Conservation (phyloP, 805 yeast genomes). For the Debaryomyces castellii region DNA sequence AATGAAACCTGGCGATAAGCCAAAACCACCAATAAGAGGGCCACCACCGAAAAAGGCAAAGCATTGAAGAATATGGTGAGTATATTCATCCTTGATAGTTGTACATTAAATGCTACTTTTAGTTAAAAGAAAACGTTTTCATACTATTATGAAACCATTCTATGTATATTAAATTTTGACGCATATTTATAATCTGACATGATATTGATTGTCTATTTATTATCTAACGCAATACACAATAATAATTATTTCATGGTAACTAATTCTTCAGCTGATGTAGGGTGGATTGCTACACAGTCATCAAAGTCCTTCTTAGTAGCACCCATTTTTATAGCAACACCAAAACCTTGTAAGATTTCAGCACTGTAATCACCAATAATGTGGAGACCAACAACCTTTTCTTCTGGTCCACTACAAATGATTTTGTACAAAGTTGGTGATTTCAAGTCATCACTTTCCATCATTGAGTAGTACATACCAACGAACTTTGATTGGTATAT, state of each 20-base stretch:
- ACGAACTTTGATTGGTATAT: constrained; percentile 80
- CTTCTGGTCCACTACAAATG: constrained; percentile 73
- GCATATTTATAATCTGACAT: background rate
- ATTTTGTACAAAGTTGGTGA: constrained; percentile 86
- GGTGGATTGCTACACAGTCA: constrained; percentile 95
- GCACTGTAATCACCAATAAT: constrained; percentile 87
- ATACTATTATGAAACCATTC: background rate
- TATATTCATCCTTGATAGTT: background rate
- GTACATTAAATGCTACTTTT: background rate
- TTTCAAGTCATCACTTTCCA: constrained; percentile 60
- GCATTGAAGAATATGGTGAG: constrained; percentile 10
- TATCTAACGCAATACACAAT: background rate
- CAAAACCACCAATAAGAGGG: constrained; percentile 71
- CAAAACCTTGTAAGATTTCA: constrained; percentile 96
- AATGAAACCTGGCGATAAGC: constrained; percentile 55
- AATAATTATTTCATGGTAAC: constrained; percentile 63
- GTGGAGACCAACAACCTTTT: constrained; percentile 94
- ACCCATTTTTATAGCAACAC: constrained; percentile 98
- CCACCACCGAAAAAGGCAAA: constrained; percentile 44
- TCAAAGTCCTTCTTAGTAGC: constrained; percentile 97
- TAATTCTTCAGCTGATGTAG: constrained; percentile 96
- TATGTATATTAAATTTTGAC: background rate
- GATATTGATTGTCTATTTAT: background rate
- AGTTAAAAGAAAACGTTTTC: background rate
- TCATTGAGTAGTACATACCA: constrained; percentile 91